Evolutionary conservation across 495 filamentous ascomycete genomes (phyloP).

Genomic region (Aspergillus affinis): DNA sequence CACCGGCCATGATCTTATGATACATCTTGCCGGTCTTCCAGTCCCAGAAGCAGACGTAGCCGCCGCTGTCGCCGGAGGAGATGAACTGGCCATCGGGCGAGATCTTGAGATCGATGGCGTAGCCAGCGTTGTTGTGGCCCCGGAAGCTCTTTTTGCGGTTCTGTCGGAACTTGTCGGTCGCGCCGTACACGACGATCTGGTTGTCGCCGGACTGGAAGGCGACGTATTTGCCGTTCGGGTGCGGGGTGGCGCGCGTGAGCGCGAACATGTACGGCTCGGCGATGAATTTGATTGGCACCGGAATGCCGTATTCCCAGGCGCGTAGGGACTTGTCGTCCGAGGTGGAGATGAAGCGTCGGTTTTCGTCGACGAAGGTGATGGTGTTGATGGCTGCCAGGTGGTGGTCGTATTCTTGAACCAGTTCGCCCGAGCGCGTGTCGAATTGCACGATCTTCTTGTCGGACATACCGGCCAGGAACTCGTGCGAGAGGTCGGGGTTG

Average conservation of each 20-base stretch:
- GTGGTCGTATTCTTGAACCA: slow-evolving; percentile 97
- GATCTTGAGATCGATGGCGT: slow-evolving; percentile 84
- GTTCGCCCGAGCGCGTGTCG: slow-evolving; percentile 78
- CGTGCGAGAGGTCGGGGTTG: slow-evolving; percentile 66
- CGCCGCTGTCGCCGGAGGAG: slow-evolving; percentile 76
- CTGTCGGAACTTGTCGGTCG: slow-evolving; percentile 91
- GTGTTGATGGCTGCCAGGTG: slow-evolving; percentile 97
- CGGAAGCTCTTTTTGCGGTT: slow-evolving; percentile 96
- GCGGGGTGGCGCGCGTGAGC: slow-evolving; percentile 74
- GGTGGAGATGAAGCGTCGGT: slow-evolving; percentile 94
- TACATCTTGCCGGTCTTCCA: slow-evolving; percentile 99
- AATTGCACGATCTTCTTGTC: slow-evolving; percentile 99
- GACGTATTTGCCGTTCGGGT: slow-evolving; percentile 89
- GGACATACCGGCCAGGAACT: slow-evolving; percentile 94
- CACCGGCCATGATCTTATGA: slow-evolving; percentile 82
- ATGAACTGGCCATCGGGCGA: slow-evolving; percentile 91
- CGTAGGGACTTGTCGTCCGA: slow-evolving; percentile 94
- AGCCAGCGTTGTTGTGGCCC: slow-evolving; percentile 93
- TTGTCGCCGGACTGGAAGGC: slow-evolving; percentile 92
- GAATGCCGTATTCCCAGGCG: slow-evolving; percentile 97
- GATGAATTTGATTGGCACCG: slow-evolving; percentile 84
- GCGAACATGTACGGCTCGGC: slow-evolving; percentile 97
- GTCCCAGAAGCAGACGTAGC: slow-evolving; percentile 95
- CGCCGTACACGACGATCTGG: slow-evolving; percentile 93
- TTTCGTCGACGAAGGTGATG: slow-evolving; percentile 92